phyloP scores from a whole-genome alignment of 495 filamentous ascomycete genomes.

The Recurvomyces mirabilis region DNA sequence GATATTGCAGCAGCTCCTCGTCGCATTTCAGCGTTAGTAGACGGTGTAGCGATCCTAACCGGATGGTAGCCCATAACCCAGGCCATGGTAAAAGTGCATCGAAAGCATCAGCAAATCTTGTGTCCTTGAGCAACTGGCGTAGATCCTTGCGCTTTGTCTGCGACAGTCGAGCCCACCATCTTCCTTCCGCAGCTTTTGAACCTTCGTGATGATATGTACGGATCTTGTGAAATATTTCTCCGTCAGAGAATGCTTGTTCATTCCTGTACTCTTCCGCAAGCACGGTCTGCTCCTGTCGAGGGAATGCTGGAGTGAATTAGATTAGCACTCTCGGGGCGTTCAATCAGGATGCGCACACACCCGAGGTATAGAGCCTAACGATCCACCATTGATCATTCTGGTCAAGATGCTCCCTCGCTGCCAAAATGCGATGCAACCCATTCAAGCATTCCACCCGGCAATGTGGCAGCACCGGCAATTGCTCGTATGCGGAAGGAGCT shows the following conservation, averaged over 20 bases:
- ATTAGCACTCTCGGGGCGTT: no score
- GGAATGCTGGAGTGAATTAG: no score
- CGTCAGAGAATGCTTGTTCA: background rate
- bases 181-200: background rate
- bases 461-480: background rate
- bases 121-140: background rate
- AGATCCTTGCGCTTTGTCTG: background rate
- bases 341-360: no score
- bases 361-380: background rate
- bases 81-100: conserved; percentile 2
- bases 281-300: background rate
- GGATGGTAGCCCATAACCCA: conserved; percentile 4
- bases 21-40: conserved; percentile 12
- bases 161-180: background rate
- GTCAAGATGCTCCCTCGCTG: background rate
- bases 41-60: conserved; percentile 8
- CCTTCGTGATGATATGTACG: background rate
- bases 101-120: background rate
- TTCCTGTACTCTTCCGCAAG: conserved; percentile 1
- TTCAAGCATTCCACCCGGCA: background rate
- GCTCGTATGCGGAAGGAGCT: background rate
- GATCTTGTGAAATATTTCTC: conserved; percentile 1
- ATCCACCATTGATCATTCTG: conserved; percentile 2
- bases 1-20: background rate
- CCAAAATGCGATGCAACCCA: background rate